Evolutionary conservation across 1,284 basidiomycete species (phyloP).

Genomic region (Cryptococcus sp.): DNA sequence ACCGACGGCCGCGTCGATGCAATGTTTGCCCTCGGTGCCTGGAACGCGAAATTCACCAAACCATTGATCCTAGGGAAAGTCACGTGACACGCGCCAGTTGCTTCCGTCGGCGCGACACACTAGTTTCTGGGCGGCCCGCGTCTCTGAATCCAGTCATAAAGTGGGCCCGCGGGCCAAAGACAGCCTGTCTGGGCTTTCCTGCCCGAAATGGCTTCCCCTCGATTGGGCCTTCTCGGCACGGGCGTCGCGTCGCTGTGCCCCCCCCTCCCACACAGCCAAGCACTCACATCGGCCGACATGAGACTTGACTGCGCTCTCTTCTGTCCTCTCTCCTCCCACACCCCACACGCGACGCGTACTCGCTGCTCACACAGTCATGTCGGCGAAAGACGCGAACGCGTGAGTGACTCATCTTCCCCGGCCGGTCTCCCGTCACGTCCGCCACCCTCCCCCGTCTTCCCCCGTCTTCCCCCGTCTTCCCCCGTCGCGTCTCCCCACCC

Average conservation of each 20-base stretch:
- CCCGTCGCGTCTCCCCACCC: neutral
- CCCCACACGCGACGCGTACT: neutral
- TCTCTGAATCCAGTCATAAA: neutral
- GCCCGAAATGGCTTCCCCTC: no score
- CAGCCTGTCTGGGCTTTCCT: neutral
- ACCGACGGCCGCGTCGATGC: no score
- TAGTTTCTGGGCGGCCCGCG: neutral
- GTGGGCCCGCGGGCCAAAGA: neutral
- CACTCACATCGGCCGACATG: no score
- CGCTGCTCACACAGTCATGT: neutral
- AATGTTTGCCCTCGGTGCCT: no score
- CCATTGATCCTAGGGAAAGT: no score
- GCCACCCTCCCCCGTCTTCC: neutral
- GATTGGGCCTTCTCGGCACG: no score
- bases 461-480: neutral
- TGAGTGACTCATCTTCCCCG: constrained; percentile 9
- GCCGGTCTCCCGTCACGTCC: neutral
- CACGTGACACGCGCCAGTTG: no score
- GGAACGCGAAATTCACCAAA: no score
- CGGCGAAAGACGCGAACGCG: constrained; percentile 20
- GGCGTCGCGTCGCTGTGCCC: no score
- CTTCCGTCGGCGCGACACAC: no score
- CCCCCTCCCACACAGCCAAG: no score
- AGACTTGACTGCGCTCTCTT: no score
- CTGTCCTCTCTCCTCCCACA: neutral